Conservation (phyloP, 2,329 filamentous ascomycete genomes). For the Fusarium nelsonii region DNA sequence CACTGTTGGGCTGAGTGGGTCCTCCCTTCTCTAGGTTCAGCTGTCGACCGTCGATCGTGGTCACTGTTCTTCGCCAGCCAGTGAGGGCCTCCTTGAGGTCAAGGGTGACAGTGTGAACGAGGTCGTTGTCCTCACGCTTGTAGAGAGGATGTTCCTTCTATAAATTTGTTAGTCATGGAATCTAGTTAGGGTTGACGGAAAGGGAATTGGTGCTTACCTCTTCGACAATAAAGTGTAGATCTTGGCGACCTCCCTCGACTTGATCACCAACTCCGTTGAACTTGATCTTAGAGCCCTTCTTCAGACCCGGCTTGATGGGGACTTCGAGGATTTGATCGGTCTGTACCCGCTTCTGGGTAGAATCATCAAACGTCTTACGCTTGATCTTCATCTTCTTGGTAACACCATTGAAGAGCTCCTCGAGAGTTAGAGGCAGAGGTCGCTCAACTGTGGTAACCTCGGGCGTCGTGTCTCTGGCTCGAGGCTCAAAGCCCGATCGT, state of each 20-base stretch:
- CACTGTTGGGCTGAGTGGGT: slow-evolving; percentile 86
- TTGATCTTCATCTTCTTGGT: slow-evolving; percentile 99
- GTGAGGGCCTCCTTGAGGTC: slow-evolving; percentile 94
- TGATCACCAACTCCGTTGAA: slow-evolving; percentile 98
- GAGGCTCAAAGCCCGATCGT: slow-evolving; percentile 55
- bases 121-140: slow-evolving; percentile 88
- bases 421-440: slow-evolving; percentile 81
- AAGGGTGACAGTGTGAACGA: slow-evolving; percentile 82
- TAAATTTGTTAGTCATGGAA: slow-evolving; percentile 56
- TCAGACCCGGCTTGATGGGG: slow-evolving; percentile 93
- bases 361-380: slow-evolving; percentile 91
- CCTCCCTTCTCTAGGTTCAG: slow-evolving; percentile 83
- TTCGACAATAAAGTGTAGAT: slow-evolving; percentile 93
- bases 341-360: slow-evolving; percentile 80
- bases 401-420: slow-evolving; percentile 87
- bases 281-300: slow-evolving; percentile 98
- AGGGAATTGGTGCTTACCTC: slow-evolving; percentile 72
- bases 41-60: slow-evolving; percentile 92
- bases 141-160: slow-evolving; percentile 90
- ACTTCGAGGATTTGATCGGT: slow-evolving; percentile 94
- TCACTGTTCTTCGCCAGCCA: slow-evolving; percentile 91
- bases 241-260: slow-evolving; percentile 94
- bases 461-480: slow-evolving; percentile 66
- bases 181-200: not conserved
- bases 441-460: slow-evolving; percentile 94